Evolutionary conservation across 805 yeast species (phyloP), one percentile per base, ranked within the genome.

Genomic region (Sugiyamaella valdiviana): DNA sequence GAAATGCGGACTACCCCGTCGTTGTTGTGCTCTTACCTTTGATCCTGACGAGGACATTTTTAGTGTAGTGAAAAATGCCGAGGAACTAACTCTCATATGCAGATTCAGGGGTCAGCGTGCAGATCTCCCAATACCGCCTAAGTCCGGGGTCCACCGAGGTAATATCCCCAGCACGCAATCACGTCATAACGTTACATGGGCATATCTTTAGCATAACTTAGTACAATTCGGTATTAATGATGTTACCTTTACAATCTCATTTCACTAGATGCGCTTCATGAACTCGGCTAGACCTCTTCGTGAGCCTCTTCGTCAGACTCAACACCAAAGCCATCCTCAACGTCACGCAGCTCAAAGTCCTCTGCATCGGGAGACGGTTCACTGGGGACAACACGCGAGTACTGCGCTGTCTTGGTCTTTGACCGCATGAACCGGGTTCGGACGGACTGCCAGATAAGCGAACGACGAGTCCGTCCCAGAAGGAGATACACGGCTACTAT

Each of bases 401-500:
- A 51, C 22, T 44, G 39, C 7, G 41, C 23, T 19, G 44, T 42
- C 24, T 26, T 38, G 32, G 42, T 19, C 44, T 32, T 37, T 14
- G 39, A 39, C 14, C 44, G 22, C 39, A 37, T 37, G 26, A 52
- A 26, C n/a, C 54, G 45, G 10, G 54, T 42, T 29, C 46, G 45
- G 23, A 60, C 17, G 16, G 54, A 51, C 26, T 50, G 51, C 53
- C 54, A 50, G 32, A 61, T 52, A 3, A 51, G 46, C 22, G 29
- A 24, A 5, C 63, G 53, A 35, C 55, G 47, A 15, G 50, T 37
- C 42, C 56, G 61, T 1, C 75, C 75, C 39, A 71, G 52, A n/a
- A 71, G 51, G 15, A 71, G 52, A 42, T 63, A 70, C 0, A 56
- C 64, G 9, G 68, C 57, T 5, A 63, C 55, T 7, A 57, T 35